These are phyloP conservation scores for Gossypium bickii DNA, from an alignment of 345 rosid species.

Conservation along the genomic window DNA sequence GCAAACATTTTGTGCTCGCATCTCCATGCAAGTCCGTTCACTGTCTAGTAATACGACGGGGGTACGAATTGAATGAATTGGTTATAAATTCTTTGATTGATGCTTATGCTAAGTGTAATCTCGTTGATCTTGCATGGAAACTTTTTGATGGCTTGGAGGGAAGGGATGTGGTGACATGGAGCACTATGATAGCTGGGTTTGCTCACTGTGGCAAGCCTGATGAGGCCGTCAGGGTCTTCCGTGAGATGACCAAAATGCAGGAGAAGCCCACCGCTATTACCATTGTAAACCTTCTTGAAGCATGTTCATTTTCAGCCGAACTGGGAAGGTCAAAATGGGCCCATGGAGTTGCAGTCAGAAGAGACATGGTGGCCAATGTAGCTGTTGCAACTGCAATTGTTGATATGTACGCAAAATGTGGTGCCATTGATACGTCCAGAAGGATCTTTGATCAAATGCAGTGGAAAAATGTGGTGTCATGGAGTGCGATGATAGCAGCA, in stretches of 20 bases:
- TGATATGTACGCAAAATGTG: conserved; percentile 68
- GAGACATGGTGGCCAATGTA: conserved; percentile 45
- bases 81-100: conserved; percentile 52
- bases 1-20: conserved; percentile 43
- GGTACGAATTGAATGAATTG: conserved; percentile 39
- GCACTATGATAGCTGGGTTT: conserved; percentile 62
- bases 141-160: conserved; percentile 31
- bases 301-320: conserved; percentile 57
- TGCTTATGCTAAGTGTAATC: conserved; percentile 52
- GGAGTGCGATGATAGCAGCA: conserved; percentile 73
- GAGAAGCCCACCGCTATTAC: conserved; percentile 44
- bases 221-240: conserved; percentile 49
- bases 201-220: conserved; percentile 44
- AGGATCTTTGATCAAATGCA: conserved; percentile 48
- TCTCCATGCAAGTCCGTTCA: conserved; percentile 57
- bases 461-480: conserved; percentile 42
- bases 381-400: conserved; percentile 57
- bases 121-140: conserved; percentile 38
- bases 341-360: conserved; percentile 62
- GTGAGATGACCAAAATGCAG: conserved; percentile 35
- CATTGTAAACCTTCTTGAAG: conserved; percentile 50
- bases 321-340: conserved; percentile 56
- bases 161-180: conserved; percentile 61
- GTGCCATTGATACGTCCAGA: conserved; percentile 43
- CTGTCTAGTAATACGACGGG: conserved; percentile 37